Percentiles rank a stretch among this genome's conserved stretches.
Conservation (phyloP, 2,329 filamentous ascomycete species). For the Trichoderma lentiforme region DNA sequence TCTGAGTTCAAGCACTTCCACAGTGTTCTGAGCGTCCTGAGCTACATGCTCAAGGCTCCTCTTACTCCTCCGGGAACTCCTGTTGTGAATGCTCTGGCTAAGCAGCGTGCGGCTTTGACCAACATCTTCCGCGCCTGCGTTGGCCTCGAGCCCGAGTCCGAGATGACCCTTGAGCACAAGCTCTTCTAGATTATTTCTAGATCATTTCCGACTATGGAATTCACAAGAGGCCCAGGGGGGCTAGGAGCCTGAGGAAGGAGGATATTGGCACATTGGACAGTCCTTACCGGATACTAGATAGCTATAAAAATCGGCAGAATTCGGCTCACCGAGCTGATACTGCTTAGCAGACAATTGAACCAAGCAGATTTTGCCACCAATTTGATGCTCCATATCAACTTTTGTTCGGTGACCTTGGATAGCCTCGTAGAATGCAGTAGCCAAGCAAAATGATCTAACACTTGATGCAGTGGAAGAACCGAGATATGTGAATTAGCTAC, state of each 20-base stretch:
- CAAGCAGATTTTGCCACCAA: conserved; percentile 4
- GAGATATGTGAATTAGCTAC: neutral
- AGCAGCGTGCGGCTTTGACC: conserved; percentile 90
- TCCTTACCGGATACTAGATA: conserved; percentile 20
- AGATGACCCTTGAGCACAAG: conserved; percentile 99
- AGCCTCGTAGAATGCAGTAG: neutral
- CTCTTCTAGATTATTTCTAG: conserved; percentile 60
- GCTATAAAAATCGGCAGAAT: conserved; percentile 22
- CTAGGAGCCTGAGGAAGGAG: neutral
- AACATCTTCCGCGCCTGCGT: conserved; percentile 99
- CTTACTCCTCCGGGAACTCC: conserved; percentile 91
- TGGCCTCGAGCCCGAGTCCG: conserved; percentile 92
- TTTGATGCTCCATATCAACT: neutral
- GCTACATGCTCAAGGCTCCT: conserved; percentile 98
- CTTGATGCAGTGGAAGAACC: neutral
- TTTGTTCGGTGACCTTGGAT: neutral
- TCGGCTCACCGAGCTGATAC: neutral
- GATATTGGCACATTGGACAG: conserved; percentile 13
- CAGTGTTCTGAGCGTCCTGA: conserved; percentile 91
- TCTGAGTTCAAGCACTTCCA: conserved; percentile 90
- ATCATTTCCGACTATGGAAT: neutral
- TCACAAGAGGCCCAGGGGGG: neutral
- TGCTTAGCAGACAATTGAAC: conserved; percentile 4
- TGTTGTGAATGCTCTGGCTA: conserved; percentile 90
- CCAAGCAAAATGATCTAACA: neutral